phyloP scores from a whole-genome alignment of 768 basidiomycete genomes.

The Asterophora lycoperdoides region DNA sequence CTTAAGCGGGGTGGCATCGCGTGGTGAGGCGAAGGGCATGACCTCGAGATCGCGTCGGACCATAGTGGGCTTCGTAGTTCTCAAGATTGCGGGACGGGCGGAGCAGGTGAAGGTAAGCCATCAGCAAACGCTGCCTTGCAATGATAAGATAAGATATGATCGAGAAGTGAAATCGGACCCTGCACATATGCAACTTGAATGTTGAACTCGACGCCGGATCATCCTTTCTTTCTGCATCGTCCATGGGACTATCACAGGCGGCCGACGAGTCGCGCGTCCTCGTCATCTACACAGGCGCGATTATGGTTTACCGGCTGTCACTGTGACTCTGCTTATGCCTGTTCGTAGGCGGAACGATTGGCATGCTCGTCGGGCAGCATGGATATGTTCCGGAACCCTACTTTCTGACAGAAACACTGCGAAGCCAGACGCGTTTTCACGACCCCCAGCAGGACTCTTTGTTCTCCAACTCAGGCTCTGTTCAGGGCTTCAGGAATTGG shows the following conservation, averaged over 20 bases:
- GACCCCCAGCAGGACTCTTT: slow-evolving; percentile 86
- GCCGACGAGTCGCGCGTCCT: slow-evolving; percentile 77
- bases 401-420: slow-evolving; percentile 80
- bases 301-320: background rate
- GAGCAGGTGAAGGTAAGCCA: too few species aligned
- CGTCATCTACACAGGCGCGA: slow-evolving; percentile 72
- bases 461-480: slow-evolving; percentile 75
- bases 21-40: too few species aligned
- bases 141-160: too few species aligned
- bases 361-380: slow-evolving; percentile 74
- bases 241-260: slow-evolving; percentile 46
- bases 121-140: too few species aligned
- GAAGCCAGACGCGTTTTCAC: slow-evolving; percentile 84
- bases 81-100: too few species aligned
- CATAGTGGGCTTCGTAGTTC: too few species aligned
- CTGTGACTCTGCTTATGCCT: slow-evolving; percentile 1
- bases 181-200: too few species aligned
- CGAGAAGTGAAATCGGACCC: too few species aligned
- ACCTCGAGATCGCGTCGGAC: too few species aligned
- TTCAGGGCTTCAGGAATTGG: slow-evolving; percentile 80
- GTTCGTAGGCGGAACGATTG: slow-evolving; percentile 72
- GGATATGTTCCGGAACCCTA: slow-evolving; percentile 85
- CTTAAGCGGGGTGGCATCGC: too few species aligned
- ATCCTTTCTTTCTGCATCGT: too few species aligned
- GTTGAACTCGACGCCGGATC: too few species aligned